Conservation (phyloP, 2,329 filamentous ascomycete genomes). For the Nectriaceae sp. region DNA sequence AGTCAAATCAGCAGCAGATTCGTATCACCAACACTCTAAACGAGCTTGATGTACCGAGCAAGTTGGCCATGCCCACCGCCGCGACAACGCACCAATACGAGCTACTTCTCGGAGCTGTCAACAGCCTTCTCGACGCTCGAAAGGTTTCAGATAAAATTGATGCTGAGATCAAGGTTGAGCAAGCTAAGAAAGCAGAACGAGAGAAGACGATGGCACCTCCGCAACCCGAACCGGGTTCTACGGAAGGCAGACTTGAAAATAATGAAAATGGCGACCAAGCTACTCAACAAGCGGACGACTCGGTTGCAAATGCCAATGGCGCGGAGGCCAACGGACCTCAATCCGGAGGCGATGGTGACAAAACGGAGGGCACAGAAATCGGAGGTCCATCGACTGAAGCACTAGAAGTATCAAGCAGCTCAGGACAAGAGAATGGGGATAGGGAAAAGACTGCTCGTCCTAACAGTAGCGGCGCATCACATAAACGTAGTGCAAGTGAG, state of each 20-base stretch:
- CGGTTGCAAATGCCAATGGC: constrained; percentile 14
- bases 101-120: constrained; percentile 66
- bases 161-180: constrained; percentile 65
- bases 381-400: constrained; percentile 10
- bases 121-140: constrained; percentile 68
- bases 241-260: constrained; percentile 10
- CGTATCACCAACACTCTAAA: constrained; percentile 73
- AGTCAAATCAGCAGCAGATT: constrained; percentile 73
- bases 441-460: constrained; percentile 36
- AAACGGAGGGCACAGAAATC: neutral
- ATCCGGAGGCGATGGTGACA: constrained; percentile 17
- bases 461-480: constrained; percentile 44
- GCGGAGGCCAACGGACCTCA: constrained; percentile 11
- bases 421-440: constrained; percentile 19
- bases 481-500: constrained; percentile 84
- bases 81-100: constrained; percentile 73
- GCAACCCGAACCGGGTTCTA: constrained; percentile 10
- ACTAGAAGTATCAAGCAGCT: constrained; percentile 9
- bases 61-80: constrained; percentile 75
- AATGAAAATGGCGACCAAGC: constrained; percentile 17
- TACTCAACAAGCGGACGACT: constrained; percentile 5
- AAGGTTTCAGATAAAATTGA: constrained; percentile 78
- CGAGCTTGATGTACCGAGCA: constrained; percentile 69
- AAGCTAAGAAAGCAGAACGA: constrained; percentile 56
- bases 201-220: constrained; percentile 38